Evolutionary conservation across 1,139 yeast genomes (phyloP).

Genomic region (Suhomyces yuchorum): DNA sequence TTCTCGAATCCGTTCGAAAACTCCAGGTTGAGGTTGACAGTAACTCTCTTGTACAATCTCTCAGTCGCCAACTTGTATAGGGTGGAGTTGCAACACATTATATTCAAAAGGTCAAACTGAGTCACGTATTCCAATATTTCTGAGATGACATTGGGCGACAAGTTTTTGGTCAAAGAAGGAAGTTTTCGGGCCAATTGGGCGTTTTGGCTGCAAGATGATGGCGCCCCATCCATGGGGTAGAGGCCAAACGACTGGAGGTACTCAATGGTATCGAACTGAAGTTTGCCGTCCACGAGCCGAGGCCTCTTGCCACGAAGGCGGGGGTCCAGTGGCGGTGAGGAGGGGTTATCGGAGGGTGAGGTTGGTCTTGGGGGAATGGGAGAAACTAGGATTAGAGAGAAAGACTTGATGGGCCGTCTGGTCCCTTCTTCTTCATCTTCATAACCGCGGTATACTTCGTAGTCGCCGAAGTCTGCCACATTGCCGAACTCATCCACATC

Average conservation of each 20-base stretch:
- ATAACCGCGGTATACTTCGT: not conserved
- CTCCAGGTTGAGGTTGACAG: constrained; percentile 35
- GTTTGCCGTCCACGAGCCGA: not conserved
- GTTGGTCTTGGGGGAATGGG: not conserved
- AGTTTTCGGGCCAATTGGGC: not conserved
- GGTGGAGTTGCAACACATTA: constrained; percentile 28
- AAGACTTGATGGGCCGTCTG: not conserved
- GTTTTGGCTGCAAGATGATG: not conserved
- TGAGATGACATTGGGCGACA: constrained; percentile 21
- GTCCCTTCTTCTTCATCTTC: not conserved
- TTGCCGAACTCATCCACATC: not conserved
- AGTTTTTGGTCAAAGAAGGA: constrained; percentile 11
- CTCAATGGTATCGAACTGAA: not conserved
- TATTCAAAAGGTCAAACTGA: constrained; percentile 35
- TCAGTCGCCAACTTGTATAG: constrained; percentile 28
- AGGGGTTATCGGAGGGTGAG: not conserved
- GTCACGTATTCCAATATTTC: constrained; percentile 25
- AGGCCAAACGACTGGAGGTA: not conserved
- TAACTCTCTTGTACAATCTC: constrained; percentile 34
- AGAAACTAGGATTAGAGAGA: not conserved
- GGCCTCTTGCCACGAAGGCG: not conserved
- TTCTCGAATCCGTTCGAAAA: constrained; percentile 29
- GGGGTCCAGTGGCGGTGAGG: not conserved
- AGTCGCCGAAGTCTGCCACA: not conserved
- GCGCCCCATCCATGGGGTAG: not conserved